Base-by-base conservation (phyloP, 495 filamentous ascomycete genomes). In the Xylaria sp. region DNA sequence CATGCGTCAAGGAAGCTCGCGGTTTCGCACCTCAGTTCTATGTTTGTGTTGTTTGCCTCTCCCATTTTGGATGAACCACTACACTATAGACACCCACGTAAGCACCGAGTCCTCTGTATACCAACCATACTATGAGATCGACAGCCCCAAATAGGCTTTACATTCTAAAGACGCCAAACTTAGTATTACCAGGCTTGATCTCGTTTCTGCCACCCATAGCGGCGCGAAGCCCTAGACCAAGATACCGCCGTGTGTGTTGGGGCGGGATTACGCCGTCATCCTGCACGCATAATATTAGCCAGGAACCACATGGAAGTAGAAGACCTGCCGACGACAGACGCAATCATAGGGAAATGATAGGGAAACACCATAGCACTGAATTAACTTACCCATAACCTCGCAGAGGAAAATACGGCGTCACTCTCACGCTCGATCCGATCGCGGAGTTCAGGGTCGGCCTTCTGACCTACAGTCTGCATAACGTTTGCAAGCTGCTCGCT, bases 141-240 rank as follows among this genome's bases (percentile, higher is more conserved):
- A 61, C 37, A 33, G 35, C 33, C 67, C 43, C 35, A 62, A 35
- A 61, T 37, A 69, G 67, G 44, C 44, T 55, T 33, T 81, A 99
- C 96, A 99, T 99, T 80, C 96, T 91, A 84, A 98, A 99, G 14
- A 99, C 92, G 44, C 96, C 96, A 87, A 97, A 99, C 79, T 84
- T 90, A 24, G 93, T 97, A 75, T 88, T 85, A 71, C 85, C 84
- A 40, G 88, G 86, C 59, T 82, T 74, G 69, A 89, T 82, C 53
- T 85, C 84, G 72, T 88, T 88, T 75, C 85, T 85, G 15, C 93
- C 92, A 24, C 90, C 88, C 75, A 94, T 78, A 24, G 94, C 93
- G 75, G 93, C 93, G 73, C 87, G 86, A 80, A 99, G 81, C 2
- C 93, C 93, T 72, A 98, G 77, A 0, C 94, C 96, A 17, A 99